Evolutionary conservation across 805 yeast genomes (phyloP), one percentile per base, ranked within the genome.

Genomic region (Clavispora vitiphila): DNA sequence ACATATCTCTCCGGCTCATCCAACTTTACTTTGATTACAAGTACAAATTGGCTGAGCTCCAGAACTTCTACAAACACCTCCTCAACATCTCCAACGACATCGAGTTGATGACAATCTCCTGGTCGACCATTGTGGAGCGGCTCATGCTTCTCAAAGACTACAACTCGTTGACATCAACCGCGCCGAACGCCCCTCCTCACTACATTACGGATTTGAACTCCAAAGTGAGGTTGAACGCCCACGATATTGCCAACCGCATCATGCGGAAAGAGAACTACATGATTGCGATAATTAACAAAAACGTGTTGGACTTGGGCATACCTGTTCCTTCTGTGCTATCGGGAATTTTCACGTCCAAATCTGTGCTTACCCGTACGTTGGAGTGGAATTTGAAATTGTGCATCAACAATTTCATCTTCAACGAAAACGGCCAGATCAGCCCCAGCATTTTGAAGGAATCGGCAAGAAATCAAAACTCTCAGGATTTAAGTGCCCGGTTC

Each of bases 351-450:
- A 41, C 61, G 27, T 55, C 48, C 41, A 54, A 62, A 21, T 54
- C 64, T 16, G 71, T 76, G 35, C 65, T 93, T 23, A 91, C 99
- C 0, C 82, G 84, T 50, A 88, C 96, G 2, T 64, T 93, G 49
- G 99, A 93, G 55, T 93, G 98, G 98, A 91, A 91, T 59, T 69
- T 93, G 42, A 86, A 86, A 52, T 67, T 93, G 18, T 91, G 98
- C 57, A 77, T 93, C 11, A 76, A 86, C 57, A 96, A 93, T 44
- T 90, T 79, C 60, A 81, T 85, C 0, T 93, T 93, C 65, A 86
- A 85, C 55, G 78, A 78, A 23, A 76, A 81, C 27, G 98, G 98
- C 0, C 96, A 87, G 53, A 66, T 93, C 12, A 79, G 89, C 41
- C 80, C 80, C 10, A 65, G 71, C 14, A 79, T 91, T 37, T 64